Evolutionary conservation across 2,329 filamentous ascomycete genomes (phyloP).

Genomic region (Aspergillus ibericus): DNA sequence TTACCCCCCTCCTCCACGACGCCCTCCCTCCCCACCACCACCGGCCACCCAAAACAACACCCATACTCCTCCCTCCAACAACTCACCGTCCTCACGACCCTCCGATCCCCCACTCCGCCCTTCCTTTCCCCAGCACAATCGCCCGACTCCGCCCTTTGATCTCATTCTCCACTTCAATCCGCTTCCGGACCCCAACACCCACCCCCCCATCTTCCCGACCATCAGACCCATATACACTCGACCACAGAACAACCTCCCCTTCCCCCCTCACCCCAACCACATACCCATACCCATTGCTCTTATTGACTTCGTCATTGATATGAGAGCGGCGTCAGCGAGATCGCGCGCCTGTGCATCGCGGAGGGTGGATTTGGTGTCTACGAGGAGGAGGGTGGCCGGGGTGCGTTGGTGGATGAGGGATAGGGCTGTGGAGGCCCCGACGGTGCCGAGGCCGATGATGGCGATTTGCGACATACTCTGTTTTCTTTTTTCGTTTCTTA

Average conservation of each 20-base stretch:
- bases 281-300: no score
- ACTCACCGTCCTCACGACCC: slow-evolving; percentile 48
- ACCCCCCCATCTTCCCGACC: background rate
- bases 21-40: slow-evolving; percentile 50
- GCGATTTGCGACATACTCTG: background rate
- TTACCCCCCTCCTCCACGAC: slow-evolving; percentile 36
- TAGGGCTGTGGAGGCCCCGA: slow-evolving; percentile 5
- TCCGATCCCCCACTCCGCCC: slow-evolving; percentile 53
- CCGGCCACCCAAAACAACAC: slow-evolving; percentile 54
- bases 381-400: slow-evolving; percentile 53
- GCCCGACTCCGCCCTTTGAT: slow-evolving; percentile 50
- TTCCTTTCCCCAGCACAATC: slow-evolving; percentile 53
- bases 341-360: slow-evolving; percentile 53
- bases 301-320: no score
- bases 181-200: slow-evolving; percentile 27
- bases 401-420: slow-evolving; percentile 51
- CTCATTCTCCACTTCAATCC: slow-evolving; percentile 44
- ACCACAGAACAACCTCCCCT: slow-evolving; percentile 47
- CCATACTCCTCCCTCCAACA: slow-evolving; percentile 50
- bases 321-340: slow-evolving; percentile 51
- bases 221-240: slow-evolving; percentile 15
- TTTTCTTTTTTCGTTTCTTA: no score
- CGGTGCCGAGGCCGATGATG: slow-evolving; percentile 8
- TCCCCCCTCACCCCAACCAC: background rate
- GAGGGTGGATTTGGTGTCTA: slow-evolving; percentile 46